Conservation (phyloP, 768 basidiomycete genomes). For the Russula abietina region DNA sequence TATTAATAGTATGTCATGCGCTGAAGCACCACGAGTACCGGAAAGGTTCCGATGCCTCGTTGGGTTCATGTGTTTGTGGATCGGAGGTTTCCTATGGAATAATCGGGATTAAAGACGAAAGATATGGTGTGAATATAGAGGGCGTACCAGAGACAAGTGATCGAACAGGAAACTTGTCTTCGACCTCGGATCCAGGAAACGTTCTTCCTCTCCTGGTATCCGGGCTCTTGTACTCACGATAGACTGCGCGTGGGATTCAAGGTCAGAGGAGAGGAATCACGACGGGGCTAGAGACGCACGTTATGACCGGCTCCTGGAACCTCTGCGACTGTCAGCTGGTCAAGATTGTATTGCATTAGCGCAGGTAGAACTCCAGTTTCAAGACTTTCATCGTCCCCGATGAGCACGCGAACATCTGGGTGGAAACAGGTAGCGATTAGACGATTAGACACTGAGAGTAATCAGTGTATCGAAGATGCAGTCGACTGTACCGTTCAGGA, state of each 20-base stretch:
- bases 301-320: slow-evolving; percentile 73
- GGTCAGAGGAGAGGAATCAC: neutral
- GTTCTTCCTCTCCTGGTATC: slow-evolving; percentile 48
- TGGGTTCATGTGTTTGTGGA: slow-evolving; percentile 54
- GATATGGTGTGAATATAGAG: neutral
- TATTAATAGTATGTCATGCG: neutral
- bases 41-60: slow-evolving; percentile 64
- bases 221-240: slow-evolving; percentile 74
- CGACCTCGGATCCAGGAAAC: slow-evolving; percentile 81
- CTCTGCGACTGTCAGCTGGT: slow-evolving; percentile 82
- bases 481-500: slow-evolving; percentile 62
- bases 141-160: slow-evolving; percentile 71
- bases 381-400: slow-evolving; percentile 79
- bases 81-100: slow-evolving; percentile 66
- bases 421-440: slow-evolving; percentile 12
- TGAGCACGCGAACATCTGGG: slow-evolving; percentile 83
- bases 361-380: slow-evolving; percentile 73
- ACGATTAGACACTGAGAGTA: slow-evolving; percentile 7
- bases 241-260: slow-evolving; percentile 43
- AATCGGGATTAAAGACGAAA: neutral
- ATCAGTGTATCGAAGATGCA: neutral
- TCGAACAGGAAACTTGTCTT: slow-evolving; percentile 78
- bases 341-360: slow-evolving; percentile 76
- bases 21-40: slow-evolving; percentile 43
- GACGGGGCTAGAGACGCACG: slow-evolving; percentile 40